Evolutionary conservation across 75 land plant genomes (phyloP).

Genomic region (Azolla pinnata): DNA sequence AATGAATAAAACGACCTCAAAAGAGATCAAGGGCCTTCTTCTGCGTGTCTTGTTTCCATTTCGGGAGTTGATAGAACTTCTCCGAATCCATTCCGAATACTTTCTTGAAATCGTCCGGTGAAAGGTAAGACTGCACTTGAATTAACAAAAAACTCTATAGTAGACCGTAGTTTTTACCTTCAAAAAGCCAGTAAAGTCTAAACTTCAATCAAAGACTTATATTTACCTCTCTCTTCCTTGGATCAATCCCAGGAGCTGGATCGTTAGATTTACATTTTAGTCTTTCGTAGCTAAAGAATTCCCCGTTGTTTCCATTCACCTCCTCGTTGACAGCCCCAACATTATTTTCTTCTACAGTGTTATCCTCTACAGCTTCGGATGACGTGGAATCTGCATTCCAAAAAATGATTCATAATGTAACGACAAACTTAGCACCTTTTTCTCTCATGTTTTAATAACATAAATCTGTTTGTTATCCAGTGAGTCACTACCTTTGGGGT

Average conservation of each 20-base stretch:
- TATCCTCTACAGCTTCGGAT: no score
- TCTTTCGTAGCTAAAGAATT: slow-evolving; percentile 19
- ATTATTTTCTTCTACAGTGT: no score
- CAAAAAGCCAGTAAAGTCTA: background rate
- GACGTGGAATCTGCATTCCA: no score
- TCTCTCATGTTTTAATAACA: no score
- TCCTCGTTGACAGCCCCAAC: no score
- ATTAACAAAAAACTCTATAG: no score
- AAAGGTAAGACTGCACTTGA: slow-evolving; percentile 54
- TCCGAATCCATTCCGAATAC: slow-evolving; percentile 61
- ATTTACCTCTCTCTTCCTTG: slow-evolving; percentile 23
- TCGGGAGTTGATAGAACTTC: slow-evolving; percentile 62
- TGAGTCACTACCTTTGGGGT: no score
- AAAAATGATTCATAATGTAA: no score
- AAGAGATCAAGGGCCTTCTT: slow-evolving; percentile 57
- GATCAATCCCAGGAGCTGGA: slow-evolving; percentile 18
- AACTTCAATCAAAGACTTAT: background rate
- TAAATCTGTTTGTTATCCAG: no score
- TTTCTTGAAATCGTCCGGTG: slow-evolving; percentile 51
- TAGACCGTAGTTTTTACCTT: no score
- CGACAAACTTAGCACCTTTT: no score
- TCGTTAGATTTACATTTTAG: slow-evolving; percentile 17
- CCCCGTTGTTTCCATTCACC: slow-evolving; percentile 14
- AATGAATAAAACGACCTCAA: no score
- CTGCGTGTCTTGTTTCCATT: slow-evolving; percentile 74